phyloP scores from a whole-genome alignment of 1,284 basidiomycete genomes.

The Irpex sp. region DNA sequence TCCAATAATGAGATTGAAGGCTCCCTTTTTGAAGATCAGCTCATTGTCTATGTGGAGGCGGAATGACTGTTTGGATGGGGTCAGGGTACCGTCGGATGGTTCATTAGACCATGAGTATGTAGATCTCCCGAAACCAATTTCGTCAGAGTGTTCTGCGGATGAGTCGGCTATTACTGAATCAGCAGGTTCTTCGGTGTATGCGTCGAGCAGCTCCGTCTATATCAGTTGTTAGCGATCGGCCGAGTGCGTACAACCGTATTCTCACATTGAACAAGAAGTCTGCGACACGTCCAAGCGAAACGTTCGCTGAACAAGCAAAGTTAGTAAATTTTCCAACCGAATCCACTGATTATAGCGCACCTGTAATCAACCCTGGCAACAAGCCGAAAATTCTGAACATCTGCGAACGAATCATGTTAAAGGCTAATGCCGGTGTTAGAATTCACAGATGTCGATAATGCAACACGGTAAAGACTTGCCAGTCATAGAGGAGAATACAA shows the following conservation, averaged over 20 bases:
- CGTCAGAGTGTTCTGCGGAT: slow-evolving; percentile 21
- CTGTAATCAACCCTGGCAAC: slow-evolving; percentile 32
- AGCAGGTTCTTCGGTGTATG: slow-evolving; percentile 29
- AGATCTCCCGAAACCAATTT: slow-evolving; percentile 38
- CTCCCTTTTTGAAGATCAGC: slow-evolving; percentile 52
- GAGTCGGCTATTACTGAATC: slow-evolving; percentile 19
- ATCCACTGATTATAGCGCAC: slow-evolving; percentile 14
- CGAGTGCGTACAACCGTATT: slow-evolving; percentile 9
- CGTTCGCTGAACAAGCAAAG: slow-evolving; percentile 31
- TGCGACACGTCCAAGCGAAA: slow-evolving; percentile 47
- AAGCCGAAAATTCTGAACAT: slow-evolving; percentile 30
- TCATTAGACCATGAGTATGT: slow-evolving; percentile 38
- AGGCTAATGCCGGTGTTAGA: slow-evolving; percentile 18
- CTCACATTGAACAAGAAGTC: slow-evolving; percentile 42
- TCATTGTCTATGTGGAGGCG: slow-evolving; percentile 47
- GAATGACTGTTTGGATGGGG: slow-evolving; percentile 39
- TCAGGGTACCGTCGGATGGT: slow-evolving; percentile 25
- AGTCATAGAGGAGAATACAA: slow-evolving; percentile 40
- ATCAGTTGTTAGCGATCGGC: neutral
- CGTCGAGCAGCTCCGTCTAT: slow-evolving; percentile 49
- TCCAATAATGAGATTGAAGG: slow-evolving; percentile 62
- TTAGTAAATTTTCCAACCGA: neutral
- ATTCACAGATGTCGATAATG: neutral
- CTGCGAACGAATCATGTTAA: slow-evolving; percentile 30
- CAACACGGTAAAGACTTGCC: slow-evolving; percentile 19